Evolutionary conservation across 1,284 basidiomycete species (phyloP).

Genomic region (Cryptococcus maquisensis): DNA sequence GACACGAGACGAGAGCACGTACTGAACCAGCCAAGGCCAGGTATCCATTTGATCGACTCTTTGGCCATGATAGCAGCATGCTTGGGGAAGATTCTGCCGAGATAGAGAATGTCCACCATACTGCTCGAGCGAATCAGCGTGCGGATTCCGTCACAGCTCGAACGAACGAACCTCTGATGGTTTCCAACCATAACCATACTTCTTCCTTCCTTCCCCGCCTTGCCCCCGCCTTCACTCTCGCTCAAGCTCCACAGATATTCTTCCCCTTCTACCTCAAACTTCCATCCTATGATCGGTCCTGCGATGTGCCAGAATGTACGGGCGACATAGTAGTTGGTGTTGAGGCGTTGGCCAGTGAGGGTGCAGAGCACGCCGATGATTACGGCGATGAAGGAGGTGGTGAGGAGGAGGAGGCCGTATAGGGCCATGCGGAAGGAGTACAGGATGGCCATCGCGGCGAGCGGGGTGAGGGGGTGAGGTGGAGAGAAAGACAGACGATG

Average conservation of each 20-base stretch:
- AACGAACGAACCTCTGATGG: slow-evolving; percentile 64
- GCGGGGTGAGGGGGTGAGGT: too few relatives aligned
- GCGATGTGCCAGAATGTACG: slow-evolving; percentile 74
- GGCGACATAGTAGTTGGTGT: slow-evolving; percentile 83
- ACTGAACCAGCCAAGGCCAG: slow-evolving; percentile 82
- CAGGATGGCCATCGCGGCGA: slow-evolving; percentile 5
- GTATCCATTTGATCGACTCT: slow-evolving; percentile 78
- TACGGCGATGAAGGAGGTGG: slow-evolving; percentile 72
- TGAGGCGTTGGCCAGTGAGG: slow-evolving; percentile 65
- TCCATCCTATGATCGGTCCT: slow-evolving; percentile 66
- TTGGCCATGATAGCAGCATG: slow-evolving; percentile 90
- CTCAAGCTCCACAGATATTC: slow-evolving; percentile 63
- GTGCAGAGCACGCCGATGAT: slow-evolving; percentile 67
- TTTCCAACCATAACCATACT: slow-evolving; percentile 73
- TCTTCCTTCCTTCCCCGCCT: slow-evolving; percentile 38
- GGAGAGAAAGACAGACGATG: too few relatives aligned
- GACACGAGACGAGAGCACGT: slow-evolving; percentile 12
- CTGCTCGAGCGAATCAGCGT: slow-evolving; percentile 33
- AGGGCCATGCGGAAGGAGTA: slow-evolving; percentile 63
- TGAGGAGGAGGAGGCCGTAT: slow-evolving; percentile 69
- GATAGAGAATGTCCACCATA: slow-evolving; percentile 78
- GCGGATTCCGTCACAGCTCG: slow-evolving; percentile 6
- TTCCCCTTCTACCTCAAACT: slow-evolving; percentile 76
- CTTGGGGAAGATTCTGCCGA: slow-evolving; percentile 83
- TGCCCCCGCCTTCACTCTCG: slow-evolving; percentile 40